Base-by-base conservation (phyloP, 1,139 yeast genomes). In the Sugiyamaella pinicola region DNA sequence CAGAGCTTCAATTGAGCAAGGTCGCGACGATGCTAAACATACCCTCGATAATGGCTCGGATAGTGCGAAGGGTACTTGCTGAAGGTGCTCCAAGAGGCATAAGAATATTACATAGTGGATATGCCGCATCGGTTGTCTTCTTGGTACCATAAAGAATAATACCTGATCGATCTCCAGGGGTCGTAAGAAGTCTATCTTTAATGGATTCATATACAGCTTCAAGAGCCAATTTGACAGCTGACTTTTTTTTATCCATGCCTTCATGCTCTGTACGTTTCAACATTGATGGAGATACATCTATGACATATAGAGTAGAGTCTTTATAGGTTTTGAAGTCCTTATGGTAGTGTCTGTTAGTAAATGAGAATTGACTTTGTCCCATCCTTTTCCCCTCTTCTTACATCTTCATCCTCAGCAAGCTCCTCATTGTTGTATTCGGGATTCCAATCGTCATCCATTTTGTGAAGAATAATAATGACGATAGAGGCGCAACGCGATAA, bases 231-330 rank as follows among this genome's bases (percentile, higher is more conserved):
- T 56, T 55, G 2, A 61, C 55, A 18, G 45, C 38, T 7, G 39
- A 41, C 9, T 52, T 45, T 24, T 58, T 48, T 15, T 29, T 51
- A 9, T 54, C 59, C 18, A 39, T 21, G 2, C 49, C 39, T 7
- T 54, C 60, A 4, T 51, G 56, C 13, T 58, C 42, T 10, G 28
- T 19, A n/a, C 39, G 49, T 17, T 43, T 26, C 13, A 65, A 61
- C 72, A 71, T 69, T 10, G 66, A 52, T 3, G 52, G 54, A 2
- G 72, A 66, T n/a, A 65, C 69, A 42, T 72, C 75, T 49, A 72
- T 64, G 26, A 66, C 63, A 55, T 67, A 72, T 19, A 72, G 57
- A 29, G 70, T 55, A 7, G 75, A 72, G 53, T 70, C 73, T 46
- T 64, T 64, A 41, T 57, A 58, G 24, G 65, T 65, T 26, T 55